Evolutionary conservation across 768 basidiomycete species (phyloP), one percentile per base, ranked within the genome.

Genomic region (Cystofilobasidium capitatum): DNA sequence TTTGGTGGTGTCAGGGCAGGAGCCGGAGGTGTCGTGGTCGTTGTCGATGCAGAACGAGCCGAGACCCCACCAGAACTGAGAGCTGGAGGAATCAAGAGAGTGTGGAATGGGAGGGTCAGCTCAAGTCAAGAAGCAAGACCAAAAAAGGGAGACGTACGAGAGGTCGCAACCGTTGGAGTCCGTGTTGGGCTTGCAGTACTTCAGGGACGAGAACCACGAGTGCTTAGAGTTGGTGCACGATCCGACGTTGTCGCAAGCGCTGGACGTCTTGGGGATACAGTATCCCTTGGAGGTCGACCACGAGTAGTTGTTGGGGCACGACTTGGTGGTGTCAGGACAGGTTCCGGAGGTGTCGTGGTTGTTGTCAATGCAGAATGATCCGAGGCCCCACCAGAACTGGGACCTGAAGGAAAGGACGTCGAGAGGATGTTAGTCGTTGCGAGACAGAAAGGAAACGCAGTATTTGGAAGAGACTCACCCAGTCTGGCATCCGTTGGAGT

Each of bases 211-310:
- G 44, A 35, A 17, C 60, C 60, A 62, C 31, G 2, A 13, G 60
- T 62, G 60, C 0, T 31, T 42, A 22, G n/a, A n/a, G 12, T 24
- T 62, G 29, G 16, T 44, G 54, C 55, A 64, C 36, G 63, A 37
- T 16, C 36, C 51, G 26, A 47, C 49, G 16, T 39, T 65, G 2
- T 22, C n/a, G n/a, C 64, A 65, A 26, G 37, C 64, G 35, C 10
- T 45, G 31, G 33, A 9, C 17, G 55, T 65, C 31, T 65, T 59
- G n/a, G 64, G 64, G n/a, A 65, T 45, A 36, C 64, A 65, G 64
- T 40, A 59, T 20, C 29, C 33, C 26, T 58, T 37, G 36, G 36
- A 37, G 20, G 31, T 39, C n/a, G 58, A 59, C 58, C 58, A 59
- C 20, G 58, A 4, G 58, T 59, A 59, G 35, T 59, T 59, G 58